Evolutionary conservation across 2,329 filamentous ascomycete species (phyloP).

Genomic region (Penicillium sp.): DNA sequence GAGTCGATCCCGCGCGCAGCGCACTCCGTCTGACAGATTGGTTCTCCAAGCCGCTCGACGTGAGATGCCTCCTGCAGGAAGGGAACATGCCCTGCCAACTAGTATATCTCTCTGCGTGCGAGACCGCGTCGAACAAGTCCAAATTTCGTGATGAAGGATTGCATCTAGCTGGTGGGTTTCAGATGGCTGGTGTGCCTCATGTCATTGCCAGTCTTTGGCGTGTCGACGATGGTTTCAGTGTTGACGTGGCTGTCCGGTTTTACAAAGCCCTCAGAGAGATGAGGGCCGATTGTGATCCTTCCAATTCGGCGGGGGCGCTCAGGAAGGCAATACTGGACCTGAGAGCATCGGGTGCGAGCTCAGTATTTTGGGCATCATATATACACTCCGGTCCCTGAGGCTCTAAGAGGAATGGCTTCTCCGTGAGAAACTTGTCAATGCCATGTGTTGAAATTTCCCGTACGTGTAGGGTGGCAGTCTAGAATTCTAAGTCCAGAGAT

Average conservation of each 20-base stretch:
- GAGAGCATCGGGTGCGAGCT: background rate
- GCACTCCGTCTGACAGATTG: background rate
- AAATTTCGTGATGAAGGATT: constrained; percentile 9
- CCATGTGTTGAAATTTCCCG: no score
- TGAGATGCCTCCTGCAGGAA: background rate
- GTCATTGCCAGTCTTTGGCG: constrained; percentile 11
- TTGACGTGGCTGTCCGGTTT: background rate
- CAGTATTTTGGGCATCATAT: constrained; percentile 5
- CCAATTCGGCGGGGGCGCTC: constrained; percentile 1
- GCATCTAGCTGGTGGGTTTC: background rate
- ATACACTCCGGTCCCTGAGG: background rate
- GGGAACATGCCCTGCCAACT: background rate
- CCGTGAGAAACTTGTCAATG: no score
- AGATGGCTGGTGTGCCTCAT: constrained; percentile 1
- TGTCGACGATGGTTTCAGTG: constrained; percentile 4
- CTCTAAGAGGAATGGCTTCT: no score
- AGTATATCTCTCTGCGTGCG: constrained; percentile 8
- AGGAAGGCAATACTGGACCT: background rate
- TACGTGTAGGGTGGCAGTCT: no score
- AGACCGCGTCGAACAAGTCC: constrained; percentile 8
- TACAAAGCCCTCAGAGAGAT: constrained; percentile 2
- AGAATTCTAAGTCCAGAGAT: no score
- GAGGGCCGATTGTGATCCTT: background rate
- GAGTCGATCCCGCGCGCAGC: background rate
- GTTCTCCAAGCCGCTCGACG: background rate